Evolutionary conservation across 805 yeast genomes (phyloP).

Genomic region (Ogataea nitratoaversa): DNA sequence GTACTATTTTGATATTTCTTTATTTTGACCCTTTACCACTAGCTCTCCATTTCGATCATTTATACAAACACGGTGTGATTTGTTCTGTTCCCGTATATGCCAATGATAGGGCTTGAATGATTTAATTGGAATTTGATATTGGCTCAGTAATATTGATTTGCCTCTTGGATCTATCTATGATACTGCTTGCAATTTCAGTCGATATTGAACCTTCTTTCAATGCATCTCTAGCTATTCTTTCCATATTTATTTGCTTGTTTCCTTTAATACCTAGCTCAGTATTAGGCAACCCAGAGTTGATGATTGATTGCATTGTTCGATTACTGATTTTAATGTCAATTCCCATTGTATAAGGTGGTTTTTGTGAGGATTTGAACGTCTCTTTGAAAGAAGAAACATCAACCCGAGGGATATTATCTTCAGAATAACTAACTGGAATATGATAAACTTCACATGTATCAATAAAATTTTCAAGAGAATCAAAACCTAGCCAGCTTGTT

Average conservation of each 20-base stretch:
- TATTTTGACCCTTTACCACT: too few relatives aligned
- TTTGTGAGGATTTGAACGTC: slow-evolving; percentile 28
- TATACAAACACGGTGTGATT: too few relatives aligned
- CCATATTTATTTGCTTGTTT: slow-evolving; percentile 8
- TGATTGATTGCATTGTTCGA: slow-evolving; percentile 29
- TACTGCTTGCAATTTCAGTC: slow-evolving; percentile 5
- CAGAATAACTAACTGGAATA: slow-evolving; percentile 37
- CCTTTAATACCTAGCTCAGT: slow-evolving; percentile 12
- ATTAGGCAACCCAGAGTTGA: slow-evolving; percentile 35
- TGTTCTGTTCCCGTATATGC: not conserved
- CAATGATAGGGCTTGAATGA: too few relatives aligned
- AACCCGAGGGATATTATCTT: slow-evolving; percentile 30
- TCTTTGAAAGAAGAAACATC: slow-evolving; percentile 41
- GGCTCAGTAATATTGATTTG: not conserved
- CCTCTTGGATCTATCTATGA: slow-evolving; percentile 3
- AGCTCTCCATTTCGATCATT: too few relatives aligned
- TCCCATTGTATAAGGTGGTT: slow-evolving; percentile 41
- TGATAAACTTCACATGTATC: slow-evolving; percentile 64
- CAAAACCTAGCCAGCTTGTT: slow-evolving; percentile 58
- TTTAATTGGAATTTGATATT: not conserved
- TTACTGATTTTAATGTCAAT: slow-evolving; percentile 38
- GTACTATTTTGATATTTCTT: too few relatives aligned
- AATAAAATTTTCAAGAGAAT: slow-evolving; percentile 46
- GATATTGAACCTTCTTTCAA: slow-evolving; percentile 14
- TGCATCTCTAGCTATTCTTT: slow-evolving; percentile 20